Conservation (phyloP, 1,284 basidiomycete genomes). For the Fomitopsis palustris region DNA sequence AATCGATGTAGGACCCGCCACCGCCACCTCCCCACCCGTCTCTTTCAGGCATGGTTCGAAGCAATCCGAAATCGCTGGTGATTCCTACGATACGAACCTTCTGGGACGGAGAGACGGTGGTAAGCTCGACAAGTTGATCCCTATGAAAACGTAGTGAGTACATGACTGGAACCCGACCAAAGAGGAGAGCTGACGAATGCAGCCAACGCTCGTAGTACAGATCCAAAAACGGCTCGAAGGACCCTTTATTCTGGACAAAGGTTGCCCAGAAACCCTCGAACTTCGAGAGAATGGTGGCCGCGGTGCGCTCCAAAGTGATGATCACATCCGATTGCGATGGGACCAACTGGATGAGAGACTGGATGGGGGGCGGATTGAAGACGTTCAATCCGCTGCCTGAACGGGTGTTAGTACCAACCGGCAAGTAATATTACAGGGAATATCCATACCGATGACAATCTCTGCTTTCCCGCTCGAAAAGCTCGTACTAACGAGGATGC, state of each 20-base stretch:
- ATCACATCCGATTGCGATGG: conserved; percentile 25
- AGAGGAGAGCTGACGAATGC: conserved; percentile 70
- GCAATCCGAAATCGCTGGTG: conserved; percentile 82
- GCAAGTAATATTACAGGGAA: background rate
- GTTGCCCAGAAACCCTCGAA: conserved; percentile 80
- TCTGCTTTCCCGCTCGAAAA: conserved; percentile 73
- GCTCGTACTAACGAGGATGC: conserved; percentile 89
- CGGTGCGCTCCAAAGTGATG: conserved; percentile 72
- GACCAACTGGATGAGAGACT: conserved; percentile 76
- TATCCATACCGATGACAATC: conserved; percentile 87
- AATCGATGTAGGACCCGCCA: conserved; percentile 46
- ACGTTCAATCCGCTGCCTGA: conserved; percentile 91
- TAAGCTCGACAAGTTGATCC: conserved; percentile 81
- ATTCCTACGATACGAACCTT: conserved; percentile 83
- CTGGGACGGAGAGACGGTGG: conserved; percentile 68
- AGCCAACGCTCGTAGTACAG: conserved; percentile 83
- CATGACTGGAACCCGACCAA: background rate
- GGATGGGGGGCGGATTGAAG: conserved; percentile 80
- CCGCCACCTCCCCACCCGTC: conserved; percentile 32
- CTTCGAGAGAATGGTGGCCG: conserved; percentile 73
- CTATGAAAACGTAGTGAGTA: conserved; percentile 37
- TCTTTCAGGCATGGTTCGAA: conserved; percentile 75
- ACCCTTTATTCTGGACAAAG: conserved; percentile 64
- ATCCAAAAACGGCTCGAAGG: conserved; percentile 76
- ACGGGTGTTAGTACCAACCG: background rate